Percentiles rank a stretch among this genome's conserved stretches.
Conservation (phyloP, 768 basidiomycete species). For the Nidularia sp. region DNA sequence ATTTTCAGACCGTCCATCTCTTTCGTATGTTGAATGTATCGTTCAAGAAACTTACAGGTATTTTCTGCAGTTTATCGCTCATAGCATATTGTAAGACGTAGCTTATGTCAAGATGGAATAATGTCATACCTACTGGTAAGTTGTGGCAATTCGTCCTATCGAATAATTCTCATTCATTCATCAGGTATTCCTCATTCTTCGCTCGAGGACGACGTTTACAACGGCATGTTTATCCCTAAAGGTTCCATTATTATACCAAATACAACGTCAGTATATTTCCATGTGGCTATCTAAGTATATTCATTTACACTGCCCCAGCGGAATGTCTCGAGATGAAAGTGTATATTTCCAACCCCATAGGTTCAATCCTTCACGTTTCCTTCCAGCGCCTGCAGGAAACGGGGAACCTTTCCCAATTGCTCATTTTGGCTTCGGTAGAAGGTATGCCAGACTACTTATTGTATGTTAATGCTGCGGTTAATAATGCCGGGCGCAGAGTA, state of each 20-base stretch:
- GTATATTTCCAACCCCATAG: neutral
- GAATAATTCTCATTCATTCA: too few species aligned
- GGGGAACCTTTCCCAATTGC: neutral
- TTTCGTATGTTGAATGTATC: neutral
- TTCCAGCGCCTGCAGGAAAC: neutral
- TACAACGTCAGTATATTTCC: neutral
- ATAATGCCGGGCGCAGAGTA: neutral
- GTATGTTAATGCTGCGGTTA: neutral
- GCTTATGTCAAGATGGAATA: too few species aligned
- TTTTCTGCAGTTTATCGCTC: too few species aligned
- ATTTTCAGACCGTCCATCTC: neutral
- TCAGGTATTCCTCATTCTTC: neutral
- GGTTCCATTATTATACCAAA: neutral
- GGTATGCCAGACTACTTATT: neutral
- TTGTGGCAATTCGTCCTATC: too few species aligned
- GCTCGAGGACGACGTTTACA: neutral
- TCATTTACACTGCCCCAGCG: neutral
- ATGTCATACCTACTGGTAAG: too few species aligned
- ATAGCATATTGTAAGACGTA: too few species aligned
- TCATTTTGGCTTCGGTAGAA: neutral
- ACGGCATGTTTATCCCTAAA: neutral
- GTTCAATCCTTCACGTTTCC: neutral
- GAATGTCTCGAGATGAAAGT: neutral
- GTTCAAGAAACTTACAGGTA: neutral
- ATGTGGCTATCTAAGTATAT: neutral